phyloP scores from a whole-genome alignment of 441 rosid genomes.

The Croton setiger region DNA sequence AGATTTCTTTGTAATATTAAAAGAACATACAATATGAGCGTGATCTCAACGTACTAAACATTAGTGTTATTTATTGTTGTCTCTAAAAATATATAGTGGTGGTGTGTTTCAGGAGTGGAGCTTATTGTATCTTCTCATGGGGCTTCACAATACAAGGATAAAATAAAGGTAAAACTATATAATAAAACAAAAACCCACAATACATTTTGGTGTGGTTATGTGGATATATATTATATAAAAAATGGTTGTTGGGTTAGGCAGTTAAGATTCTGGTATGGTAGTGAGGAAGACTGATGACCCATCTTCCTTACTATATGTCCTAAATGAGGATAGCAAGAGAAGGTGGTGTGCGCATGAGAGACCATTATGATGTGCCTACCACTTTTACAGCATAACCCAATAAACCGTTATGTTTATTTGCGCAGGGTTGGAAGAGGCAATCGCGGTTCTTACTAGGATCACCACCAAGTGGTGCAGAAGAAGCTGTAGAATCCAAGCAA shows the following conservation, averaged over 20 bases:
- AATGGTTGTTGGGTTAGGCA: constrained; percentile 14
- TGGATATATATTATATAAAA: no score
- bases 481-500: constrained; percentile 34
- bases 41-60: no score
- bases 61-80: no score
- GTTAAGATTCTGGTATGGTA: constrained; percentile 11
- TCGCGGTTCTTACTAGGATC: constrained; percentile 27
- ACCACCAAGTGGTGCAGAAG: constrained; percentile 14
- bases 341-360: not conserved
- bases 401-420: no score
- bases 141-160: constrained; percentile 18
- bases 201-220: not conserved
- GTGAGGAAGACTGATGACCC: constrained; percentile 15
- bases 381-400: not conserved
- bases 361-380: constrained; percentile 10
- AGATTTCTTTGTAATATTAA: no score
- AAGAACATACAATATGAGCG: no score
- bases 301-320: constrained; percentile 22
- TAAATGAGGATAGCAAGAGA: not conserved
- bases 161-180: constrained; percentile 32
- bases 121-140: constrained; percentile 20
- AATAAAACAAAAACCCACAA: not conserved
- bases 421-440: constrained; percentile 27
- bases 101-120: constrained; percentile 30
- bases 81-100: not conserved